Percentiles rank a stretch among this genome's conserved stretches.
These are phyloP conservation scores for Venturiaceae sp. DNA, from an alignment of 2,329 filamentous ascomycete species.

Conservation along the genomic window DNA sequence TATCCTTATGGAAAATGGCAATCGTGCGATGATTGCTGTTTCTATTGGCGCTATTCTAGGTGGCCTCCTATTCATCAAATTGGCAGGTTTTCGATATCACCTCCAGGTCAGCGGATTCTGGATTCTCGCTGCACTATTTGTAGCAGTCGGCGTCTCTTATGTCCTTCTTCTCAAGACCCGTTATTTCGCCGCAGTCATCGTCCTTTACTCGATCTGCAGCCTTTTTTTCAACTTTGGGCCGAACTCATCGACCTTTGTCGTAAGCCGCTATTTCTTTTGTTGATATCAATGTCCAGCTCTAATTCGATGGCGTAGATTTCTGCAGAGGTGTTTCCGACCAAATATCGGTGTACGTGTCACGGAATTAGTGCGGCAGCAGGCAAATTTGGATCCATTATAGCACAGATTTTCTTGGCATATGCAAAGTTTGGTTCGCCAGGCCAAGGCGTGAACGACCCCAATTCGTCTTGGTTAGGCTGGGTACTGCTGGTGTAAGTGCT, in stretches of 20 bases:
- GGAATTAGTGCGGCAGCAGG: constrained; percentile 44
- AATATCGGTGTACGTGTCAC: constrained; percentile 44
- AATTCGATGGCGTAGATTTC: neutral
- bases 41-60: constrained; percentile 5
- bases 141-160: constrained; percentile 7
- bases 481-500: constrained; percentile 6
- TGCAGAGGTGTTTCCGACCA: constrained; percentile 44
- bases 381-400: constrained; percentile 32
- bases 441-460: constrained; percentile 4
- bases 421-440: constrained; percentile 5
- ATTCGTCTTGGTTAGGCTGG: constrained; percentile 8
- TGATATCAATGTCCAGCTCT: neutral
- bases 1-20: constrained; percentile 4
- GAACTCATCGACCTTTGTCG: neutral
- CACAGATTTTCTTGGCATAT: constrained; percentile 8
- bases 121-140: constrained; percentile 5
- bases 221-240: constrained; percentile 9
- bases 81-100: constrained; percentile 4
- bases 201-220: constrained; percentile 5
- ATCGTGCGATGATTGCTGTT: constrained; percentile 9
- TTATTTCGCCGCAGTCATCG: constrained; percentile 6
- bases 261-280: neutral
- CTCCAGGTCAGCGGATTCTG: constrained; percentile 7
- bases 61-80: constrained; percentile 3
- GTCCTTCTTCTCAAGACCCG: constrained; percentile 3